Percentiles rank a stretch among this genome's conserved stretches.
Evolutionary conservation across 2,329 filamentous ascomycete species (phyloP).

Genomic region (Trichoderma simmonsii): DNA sequence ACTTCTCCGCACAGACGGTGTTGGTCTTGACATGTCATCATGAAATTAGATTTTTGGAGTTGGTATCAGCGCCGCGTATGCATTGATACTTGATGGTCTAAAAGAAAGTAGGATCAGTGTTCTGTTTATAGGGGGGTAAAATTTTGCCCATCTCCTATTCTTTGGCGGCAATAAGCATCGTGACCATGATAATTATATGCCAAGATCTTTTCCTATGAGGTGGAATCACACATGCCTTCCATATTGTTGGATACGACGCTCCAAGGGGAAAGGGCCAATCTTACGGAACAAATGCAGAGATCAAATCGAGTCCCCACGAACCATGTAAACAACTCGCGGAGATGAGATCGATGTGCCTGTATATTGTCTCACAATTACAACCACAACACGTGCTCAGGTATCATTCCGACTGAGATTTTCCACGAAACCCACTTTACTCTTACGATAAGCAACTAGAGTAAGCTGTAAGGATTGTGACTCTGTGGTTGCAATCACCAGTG

Average conservation of each 20-base stretch:
- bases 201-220: neutral
- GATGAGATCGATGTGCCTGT: neutral
- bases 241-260: neutral
- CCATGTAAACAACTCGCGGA: neutral
- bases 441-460: neutral
- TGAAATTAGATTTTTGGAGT: neutral
- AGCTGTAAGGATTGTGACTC: neutral
- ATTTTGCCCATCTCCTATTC: neutral
- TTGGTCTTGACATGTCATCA: neutral
- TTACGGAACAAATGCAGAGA: neutral
- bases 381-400: neutral
- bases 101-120: neutral
- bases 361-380: neutral
- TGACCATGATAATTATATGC: neutral
- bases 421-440: neutral
- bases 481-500: neutral
- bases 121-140: neutral
- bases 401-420: neutral
- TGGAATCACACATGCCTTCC: neutral
- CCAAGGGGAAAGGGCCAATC: neutral
- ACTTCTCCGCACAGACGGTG: neutral
- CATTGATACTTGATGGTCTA: neutral
- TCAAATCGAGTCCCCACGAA: neutral
- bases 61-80: too few relatives aligned
- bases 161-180: neutral